A percentile compares a stretch with the other conserved stretches of the same genome.
These are phyloP conservation scores for Ceratobasidium sp. DNA, from an alignment of 1,284 basidiomycete species.

Conservation along the genomic window DNA sequence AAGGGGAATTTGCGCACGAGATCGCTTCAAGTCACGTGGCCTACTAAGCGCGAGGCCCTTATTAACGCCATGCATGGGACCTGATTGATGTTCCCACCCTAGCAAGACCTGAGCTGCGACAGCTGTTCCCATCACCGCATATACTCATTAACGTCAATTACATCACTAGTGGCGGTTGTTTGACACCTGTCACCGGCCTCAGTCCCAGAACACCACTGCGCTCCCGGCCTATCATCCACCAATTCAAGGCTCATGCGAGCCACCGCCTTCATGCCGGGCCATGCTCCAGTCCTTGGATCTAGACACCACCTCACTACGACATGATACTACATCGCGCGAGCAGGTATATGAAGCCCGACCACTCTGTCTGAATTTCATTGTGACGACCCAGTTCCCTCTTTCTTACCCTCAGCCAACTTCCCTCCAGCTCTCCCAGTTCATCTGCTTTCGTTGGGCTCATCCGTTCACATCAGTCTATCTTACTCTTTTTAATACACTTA, in stretches of 20 bases:
- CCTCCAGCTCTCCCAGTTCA: conserved; percentile 3
- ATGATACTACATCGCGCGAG: neutral
- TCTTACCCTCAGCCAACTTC: neutral
- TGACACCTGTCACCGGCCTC: neutral
- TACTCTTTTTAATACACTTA: neutral
- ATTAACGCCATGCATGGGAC: neutral
- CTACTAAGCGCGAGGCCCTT: neutral
- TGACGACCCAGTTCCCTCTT: conserved; percentile 34
- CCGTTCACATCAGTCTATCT: neutral
- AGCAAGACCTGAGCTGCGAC: conserved; percentile 13
- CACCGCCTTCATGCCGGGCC: conserved; percentile 21
- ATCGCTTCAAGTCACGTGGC: conserved; percentile 22
- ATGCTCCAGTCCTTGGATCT: neutral
- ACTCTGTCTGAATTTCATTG: conserved; percentile 19
- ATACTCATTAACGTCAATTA: conserved; percentile 5
- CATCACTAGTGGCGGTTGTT: neutral
- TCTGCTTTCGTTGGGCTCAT: conserved; percentile 11
- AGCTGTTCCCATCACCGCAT: conserved; percentile 19
- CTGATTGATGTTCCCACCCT: conserved; percentile 23
- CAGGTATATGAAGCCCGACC: conserved; percentile 11
- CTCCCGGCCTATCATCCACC: neutral
- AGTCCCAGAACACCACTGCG: conserved; percentile 5
- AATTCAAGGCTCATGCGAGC: conserved; percentile 26
- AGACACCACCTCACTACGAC: neutral
- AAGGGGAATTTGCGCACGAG: neutral